A percentile compares a stretch with the other conserved stretches of the same genome.
Evolutionary conservation across 2,329 filamentous ascomycete species (phyloP).

Genomic region (Penicillium sp.): DNA sequence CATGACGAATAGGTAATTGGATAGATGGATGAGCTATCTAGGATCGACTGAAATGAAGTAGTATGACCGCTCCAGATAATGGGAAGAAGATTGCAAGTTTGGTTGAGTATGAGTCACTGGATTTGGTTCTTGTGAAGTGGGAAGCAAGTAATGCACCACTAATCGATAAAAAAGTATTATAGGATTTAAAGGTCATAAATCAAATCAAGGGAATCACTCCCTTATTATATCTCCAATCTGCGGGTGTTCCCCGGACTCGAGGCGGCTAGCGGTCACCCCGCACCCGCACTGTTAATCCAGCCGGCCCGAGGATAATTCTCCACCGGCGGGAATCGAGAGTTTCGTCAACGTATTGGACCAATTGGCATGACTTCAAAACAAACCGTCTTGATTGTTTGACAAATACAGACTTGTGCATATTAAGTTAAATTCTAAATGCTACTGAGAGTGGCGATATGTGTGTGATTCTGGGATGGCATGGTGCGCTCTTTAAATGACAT

Average conservation of each 20-base stretch:
- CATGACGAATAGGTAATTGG: slow-evolving; percentile 20
- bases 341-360: neutral
- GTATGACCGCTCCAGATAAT: neutral
- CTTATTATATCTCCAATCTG: neutral
- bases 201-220: neutral
- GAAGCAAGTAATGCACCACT: neutral
- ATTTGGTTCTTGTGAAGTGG: neutral
- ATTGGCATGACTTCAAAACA: neutral
- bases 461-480: neutral
- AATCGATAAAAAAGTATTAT: neutral
- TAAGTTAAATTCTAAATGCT: neutral
- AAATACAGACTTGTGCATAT: neutral
- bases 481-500: neutral
- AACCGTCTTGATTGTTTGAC: neutral
- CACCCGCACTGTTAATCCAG: too few relatives aligned
- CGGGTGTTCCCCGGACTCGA: slow-evolving; percentile 5
- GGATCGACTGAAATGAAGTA: neutral
- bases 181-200: neutral
- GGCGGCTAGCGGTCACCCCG: too few relatives aligned
- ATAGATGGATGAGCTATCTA: neutral
- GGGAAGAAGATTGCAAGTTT: neutral
- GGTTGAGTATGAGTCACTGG: neutral
- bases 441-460: neutral
- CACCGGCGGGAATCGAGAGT: neutral
- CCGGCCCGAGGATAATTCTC: neutral